Conservation (phyloP, 768 basidiomycete species). For the Boletellus emodensis region DNA sequence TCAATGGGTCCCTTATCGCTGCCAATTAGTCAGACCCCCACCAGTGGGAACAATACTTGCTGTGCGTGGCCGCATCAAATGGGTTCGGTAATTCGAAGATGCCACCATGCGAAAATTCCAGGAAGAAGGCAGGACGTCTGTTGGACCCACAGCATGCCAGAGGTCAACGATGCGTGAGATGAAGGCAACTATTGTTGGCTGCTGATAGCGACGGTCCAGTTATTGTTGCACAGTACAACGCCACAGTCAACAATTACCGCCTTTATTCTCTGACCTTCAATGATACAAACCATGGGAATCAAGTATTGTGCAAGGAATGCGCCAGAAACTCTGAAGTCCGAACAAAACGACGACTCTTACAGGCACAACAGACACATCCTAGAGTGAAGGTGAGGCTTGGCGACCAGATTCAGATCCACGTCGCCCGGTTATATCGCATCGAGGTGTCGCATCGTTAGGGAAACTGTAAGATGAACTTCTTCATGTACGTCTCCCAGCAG, state of each 20-base stretch:
- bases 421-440: not conserved
- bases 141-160: too few species aligned
- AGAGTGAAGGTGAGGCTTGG: conserved; percentile 2
- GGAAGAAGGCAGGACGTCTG: too few species aligned
- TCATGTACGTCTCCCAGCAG: conserved; percentile 60
- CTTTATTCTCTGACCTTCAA: not conserved
- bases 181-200: conserved; percentile 2
- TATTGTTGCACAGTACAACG: not conserved
- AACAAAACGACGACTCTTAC: conserved; percentile 19
- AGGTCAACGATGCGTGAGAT: not conserved
- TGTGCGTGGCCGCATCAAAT: too few species aligned
- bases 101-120: too few species aligned
- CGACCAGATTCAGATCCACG: conserved; percentile 1
- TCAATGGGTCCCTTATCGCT: not conserved
- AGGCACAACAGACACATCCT: conserved; percentile 5
- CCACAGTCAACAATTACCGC: conserved; percentile 11
- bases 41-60: too few species aligned
- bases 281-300: conserved; percentile 1
- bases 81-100: too few species aligned
- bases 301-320: not conserved
- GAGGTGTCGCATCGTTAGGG: conserved; percentile 39
- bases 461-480: conserved; percentile 56
- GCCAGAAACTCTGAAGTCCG: conserved; percentile 3
- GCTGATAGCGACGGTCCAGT: conserved; percentile 1
- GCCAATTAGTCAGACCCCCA: too few species aligned